A percentile compares a stretch with the other conserved stretches of the same genome.
These are phyloP conservation scores for Coemansia sp. DNA, from an alignment of 192 early-diverging fungal species.

Conservation along the genomic window DNA sequence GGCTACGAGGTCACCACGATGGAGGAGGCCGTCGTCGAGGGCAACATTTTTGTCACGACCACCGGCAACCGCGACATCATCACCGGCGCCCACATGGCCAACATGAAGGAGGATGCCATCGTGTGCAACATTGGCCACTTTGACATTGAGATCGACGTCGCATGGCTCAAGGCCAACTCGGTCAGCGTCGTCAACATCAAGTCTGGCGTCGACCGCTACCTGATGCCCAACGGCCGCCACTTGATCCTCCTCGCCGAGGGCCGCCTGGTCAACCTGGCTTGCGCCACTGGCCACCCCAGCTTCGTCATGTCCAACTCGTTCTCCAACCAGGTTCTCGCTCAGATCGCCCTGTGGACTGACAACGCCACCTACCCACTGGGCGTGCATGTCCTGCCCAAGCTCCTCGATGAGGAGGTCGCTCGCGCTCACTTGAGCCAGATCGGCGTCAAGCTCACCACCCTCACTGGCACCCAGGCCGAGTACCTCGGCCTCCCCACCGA, in stretches of 20 bases:
- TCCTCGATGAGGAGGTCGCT: conserved; percentile 99
- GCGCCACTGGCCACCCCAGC: conserved; percentile 97
- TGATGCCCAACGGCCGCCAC: conserved; percentile 86
- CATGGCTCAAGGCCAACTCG: conserved; percentile 97
- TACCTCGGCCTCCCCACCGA: conserved; percentile 82
- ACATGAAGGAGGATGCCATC: conserved; percentile 98
- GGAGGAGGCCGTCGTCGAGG: conserved; percentile 90
- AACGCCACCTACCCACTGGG: conserved; percentile 83
- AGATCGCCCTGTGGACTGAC: conserved; percentile 99
- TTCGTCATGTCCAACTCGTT: conserved; percentile 99
- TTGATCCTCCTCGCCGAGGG: conserved; percentile 98
- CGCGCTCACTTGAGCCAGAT: conserved; percentile 92
- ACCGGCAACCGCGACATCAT: conserved; percentile 99
- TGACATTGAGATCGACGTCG: conserved; percentile 98
- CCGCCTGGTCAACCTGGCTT: conserved; percentile 98
- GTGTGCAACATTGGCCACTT: conserved; percentile 99
- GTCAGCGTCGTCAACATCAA: conserved; percentile 91
- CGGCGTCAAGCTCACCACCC: conserved; percentile 90
- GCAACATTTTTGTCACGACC: conserved; percentile 98
- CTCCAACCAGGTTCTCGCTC: conserved; percentile 97
- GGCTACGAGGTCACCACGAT: conserved; percentile 99
- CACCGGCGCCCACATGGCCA: conserved; percentile 85
- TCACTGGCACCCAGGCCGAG: conserved; percentile 64
- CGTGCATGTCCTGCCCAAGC: conserved; percentile 99
- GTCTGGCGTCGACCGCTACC: conserved; percentile 98